phyloP scores from a whole-genome alignment of 139 green algal genomes.

The Chlamydomonas sphaeroides region DNA sequence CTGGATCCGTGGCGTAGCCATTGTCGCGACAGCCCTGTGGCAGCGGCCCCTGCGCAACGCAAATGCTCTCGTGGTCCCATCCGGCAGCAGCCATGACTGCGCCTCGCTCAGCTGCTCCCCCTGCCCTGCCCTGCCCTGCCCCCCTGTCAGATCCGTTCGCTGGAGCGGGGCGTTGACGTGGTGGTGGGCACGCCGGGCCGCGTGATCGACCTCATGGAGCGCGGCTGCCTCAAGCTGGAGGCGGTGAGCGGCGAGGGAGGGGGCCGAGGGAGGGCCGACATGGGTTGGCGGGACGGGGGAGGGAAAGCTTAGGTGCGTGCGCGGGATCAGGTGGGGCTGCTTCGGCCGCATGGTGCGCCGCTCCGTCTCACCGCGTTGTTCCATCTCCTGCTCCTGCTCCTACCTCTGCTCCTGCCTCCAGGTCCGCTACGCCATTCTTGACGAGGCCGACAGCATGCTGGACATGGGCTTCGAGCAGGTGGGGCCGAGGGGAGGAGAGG shows the following conservation, averaged over 20 bases:
- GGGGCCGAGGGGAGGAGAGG: no score
- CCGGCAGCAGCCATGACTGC: no score
- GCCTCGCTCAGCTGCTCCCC: background rate
- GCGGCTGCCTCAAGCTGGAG: constrained; percentile 77
- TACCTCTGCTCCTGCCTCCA: no score
- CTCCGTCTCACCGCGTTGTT: no score
- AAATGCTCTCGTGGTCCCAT: no score
- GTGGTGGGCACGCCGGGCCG: constrained; percentile 97
- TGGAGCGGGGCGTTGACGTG: constrained; percentile 90
- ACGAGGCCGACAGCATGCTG: constrained; percentile 99
- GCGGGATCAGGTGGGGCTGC: no score
- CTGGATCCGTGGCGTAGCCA: no score
- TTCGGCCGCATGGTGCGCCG: no score
- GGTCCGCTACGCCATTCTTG: constrained; percentile 91
- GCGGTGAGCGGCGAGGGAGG: constrained; percentile 51
- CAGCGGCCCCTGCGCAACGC: no score
- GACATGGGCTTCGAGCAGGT: constrained; percentile 95
- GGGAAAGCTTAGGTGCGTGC: background rate
- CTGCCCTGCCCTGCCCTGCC: constrained; percentile 35
- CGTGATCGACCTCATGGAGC: constrained; percentile 95
- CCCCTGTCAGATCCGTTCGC: constrained; percentile 66
- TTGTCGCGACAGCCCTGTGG: no score
- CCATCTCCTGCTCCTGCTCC: no score
- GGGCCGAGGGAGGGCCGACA: background rate
- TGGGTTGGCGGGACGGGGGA: background rate